Conservation (phyloP, 1,284 basidiomycete genomes). For the Ustilago bromivora region DNA sequence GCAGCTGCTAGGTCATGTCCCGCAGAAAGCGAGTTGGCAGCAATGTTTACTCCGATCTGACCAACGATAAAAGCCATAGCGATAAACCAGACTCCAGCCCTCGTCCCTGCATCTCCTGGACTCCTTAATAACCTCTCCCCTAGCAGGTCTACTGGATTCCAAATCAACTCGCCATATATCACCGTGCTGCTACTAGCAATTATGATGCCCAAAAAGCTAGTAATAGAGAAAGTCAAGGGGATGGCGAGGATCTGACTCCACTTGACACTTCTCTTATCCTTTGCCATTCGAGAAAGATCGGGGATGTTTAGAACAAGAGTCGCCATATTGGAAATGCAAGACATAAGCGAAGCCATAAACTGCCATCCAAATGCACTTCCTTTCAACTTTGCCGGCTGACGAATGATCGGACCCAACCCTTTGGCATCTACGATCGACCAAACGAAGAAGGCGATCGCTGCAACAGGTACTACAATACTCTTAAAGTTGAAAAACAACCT, state of each 20-base stretch:
- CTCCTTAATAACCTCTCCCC: conserved; percentile 77
- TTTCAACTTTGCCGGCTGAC: conserved; percentile 77
- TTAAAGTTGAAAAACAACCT: conserved; percentile 85
- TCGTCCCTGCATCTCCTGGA: conserved; percentile 73
- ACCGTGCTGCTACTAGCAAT: conserved; percentile 79
- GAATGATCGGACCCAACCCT: conserved; percentile 82
- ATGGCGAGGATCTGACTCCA: conserved; percentile 72
- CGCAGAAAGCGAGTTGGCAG: conserved; percentile 85
- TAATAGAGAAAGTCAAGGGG: conserved; percentile 80
- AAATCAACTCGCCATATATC: conserved; percentile 82
- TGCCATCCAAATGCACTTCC: conserved; percentile 82
- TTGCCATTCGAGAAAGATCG: conserved; percentile 59
- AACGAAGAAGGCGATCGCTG: conserved; percentile 78
- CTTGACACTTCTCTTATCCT: conserved; percentile 37
- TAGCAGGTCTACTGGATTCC: conserved; percentile 83
- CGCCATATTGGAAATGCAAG: conserved; percentile 57
- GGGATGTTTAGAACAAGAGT: conserved; percentile 60
- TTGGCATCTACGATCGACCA: conserved; percentile 82
- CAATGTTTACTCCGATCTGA: conserved; percentile 75
- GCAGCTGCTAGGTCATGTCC: conserved; percentile 86
- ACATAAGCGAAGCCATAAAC: conserved; percentile 74
- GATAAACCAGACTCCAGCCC: conserved; percentile 77
- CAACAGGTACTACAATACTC: conserved; percentile 75
- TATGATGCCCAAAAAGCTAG: conserved; percentile 85
- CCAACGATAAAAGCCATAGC: conserved; percentile 78